Evolutionary conservation across 1,284 basidiomycete species (phyloP).

Genomic region (Meira nashicola): DNA sequence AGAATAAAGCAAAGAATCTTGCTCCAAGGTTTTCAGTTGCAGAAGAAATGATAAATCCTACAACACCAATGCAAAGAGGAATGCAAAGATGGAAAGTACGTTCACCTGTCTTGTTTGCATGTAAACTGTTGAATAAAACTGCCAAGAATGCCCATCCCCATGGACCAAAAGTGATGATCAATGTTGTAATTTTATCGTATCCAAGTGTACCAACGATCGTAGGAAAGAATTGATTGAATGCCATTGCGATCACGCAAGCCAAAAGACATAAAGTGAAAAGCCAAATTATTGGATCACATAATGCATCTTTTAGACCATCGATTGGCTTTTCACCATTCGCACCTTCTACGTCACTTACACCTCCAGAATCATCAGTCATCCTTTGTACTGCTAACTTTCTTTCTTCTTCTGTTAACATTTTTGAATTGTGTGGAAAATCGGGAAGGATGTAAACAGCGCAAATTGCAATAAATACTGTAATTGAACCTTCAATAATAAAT

Average conservation of each 20-base stretch:
- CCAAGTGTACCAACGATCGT: conserved; percentile 32
- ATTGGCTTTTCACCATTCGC: conserved; percentile 56
- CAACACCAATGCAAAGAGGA: conserved; percentile 20
- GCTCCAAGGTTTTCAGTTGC: conserved; percentile 21
- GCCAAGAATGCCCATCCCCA: conserved; percentile 39
- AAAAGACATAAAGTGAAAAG: conserved; percentile 23
- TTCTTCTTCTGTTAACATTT: conserved; percentile 23
- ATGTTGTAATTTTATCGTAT: conserved; percentile 27
- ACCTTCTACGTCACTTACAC: conserved; percentile 3
- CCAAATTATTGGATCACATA: conserved; percentile 33
- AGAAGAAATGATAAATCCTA: conserved; percentile 39
- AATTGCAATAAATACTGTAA: conserved; percentile 24
- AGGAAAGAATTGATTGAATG: conserved; percentile 49
- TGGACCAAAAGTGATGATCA: conserved; percentile 32
- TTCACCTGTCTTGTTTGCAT: conserved; percentile 30
- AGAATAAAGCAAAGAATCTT: conserved; percentile 35
- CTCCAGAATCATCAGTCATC: conserved; percentile 59
- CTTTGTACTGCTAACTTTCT: conserved; percentile 27
- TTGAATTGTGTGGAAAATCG: conserved; percentile 36
- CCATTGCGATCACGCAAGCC: conserved; percentile 9
- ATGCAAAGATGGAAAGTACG: conserved; percentile 32
- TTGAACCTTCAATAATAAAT: conserved; percentile 36
- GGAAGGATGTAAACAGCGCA: conserved; percentile 26
- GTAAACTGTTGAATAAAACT: conserved; percentile 33
- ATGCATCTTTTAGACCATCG: conserved; percentile 27